Evolutionary conservation across 306 rosid species (phyloP).

Genomic region (Trifolium dubium): DNA sequence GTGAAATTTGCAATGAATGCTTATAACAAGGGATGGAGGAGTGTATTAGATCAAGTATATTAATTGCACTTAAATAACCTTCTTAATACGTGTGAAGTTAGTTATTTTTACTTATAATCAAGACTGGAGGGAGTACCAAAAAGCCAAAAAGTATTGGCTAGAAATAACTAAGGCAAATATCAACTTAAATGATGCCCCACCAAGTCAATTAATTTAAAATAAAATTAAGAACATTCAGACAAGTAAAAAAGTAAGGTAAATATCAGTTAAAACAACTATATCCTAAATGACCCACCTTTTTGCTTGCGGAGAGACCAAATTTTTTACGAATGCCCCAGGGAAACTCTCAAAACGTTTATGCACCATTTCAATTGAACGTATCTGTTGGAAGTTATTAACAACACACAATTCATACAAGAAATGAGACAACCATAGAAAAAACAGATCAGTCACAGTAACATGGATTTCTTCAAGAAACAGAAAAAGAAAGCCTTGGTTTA

Average conservation of each 20-base stretch:
- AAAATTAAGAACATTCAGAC: slow-evolving; percentile 6
- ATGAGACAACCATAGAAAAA: slow-evolving; percentile 11
- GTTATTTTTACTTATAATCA: too few relatives aligned
- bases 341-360: slow-evolving; percentile 98
- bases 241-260: neutral
- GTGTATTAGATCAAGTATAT: too few relatives aligned
- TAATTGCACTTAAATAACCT: too few relatives aligned
- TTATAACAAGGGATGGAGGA: too few relatives aligned
- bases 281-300: slow-evolving; percentile 54
- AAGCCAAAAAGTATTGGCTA: neutral
- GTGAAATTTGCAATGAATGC: too few relatives aligned
- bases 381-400: slow-evolving; percentile 58
- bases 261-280: slow-evolving; percentile 29
- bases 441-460: neutral
- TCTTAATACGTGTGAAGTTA: too few relatives aligned
- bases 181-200: slow-evolving; percentile 15
- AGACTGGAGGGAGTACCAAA: neutral
- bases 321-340: slow-evolving; percentile 82
- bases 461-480: neutral
- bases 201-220: neutral
- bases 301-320: slow-evolving; percentile 66
- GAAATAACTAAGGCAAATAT: slow-evolving; percentile 12
- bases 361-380: slow-evolving; percentile 97
- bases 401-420: slow-evolving; percentile 29
- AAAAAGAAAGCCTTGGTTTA: neutral